These are phyloP conservation scores for Colletotrichum sansevieriae DNA, from an alignment of 2,329 filamentous ascomycete genomes.

Conservation along the genomic window DNA sequence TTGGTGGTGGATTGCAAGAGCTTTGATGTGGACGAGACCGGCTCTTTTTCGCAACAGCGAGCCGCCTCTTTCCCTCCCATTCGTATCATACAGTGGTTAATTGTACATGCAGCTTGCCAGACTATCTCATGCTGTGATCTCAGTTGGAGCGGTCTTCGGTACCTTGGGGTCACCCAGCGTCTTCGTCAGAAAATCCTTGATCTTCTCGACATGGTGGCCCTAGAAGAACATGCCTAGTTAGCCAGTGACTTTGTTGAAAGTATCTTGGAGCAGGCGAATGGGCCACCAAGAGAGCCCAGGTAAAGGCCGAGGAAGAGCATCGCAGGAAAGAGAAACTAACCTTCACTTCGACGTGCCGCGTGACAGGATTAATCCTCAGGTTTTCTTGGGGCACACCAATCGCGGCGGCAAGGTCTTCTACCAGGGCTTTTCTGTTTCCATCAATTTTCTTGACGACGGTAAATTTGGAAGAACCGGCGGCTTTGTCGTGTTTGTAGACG, in stretches of 20 bases:
- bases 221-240: conserved; percentile 11
- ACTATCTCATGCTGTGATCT: conserved; percentile 1
- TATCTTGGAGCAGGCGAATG: no score
- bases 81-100: no score
- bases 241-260: no score
- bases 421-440: conserved; percentile 76
- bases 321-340: conserved; percentile 55
- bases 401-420: conserved; percentile 70
- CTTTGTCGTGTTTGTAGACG: conserved; percentile 80
- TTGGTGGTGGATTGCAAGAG: no score
- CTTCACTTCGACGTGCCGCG: conserved; percentile 81
- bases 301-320: no score
- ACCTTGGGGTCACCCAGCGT: conserved; percentile 14
- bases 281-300: no score
- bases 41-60: no score
- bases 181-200: conserved; percentile 29
- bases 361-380: conserved; percentile 70
- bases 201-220: conserved; percentile 31
- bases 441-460: conserved; percentile 85
- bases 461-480: conserved; percentile 80
- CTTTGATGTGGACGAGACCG: no score
- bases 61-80: no score
- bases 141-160: not conserved
- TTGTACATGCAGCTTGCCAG: no score
- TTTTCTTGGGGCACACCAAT: conserved; percentile 69